Evolutionary conservation across 768 basidiomycete species (phyloP), one percentile per base, ranked within the genome.

Genomic region (Clathrus columnatus): DNA sequence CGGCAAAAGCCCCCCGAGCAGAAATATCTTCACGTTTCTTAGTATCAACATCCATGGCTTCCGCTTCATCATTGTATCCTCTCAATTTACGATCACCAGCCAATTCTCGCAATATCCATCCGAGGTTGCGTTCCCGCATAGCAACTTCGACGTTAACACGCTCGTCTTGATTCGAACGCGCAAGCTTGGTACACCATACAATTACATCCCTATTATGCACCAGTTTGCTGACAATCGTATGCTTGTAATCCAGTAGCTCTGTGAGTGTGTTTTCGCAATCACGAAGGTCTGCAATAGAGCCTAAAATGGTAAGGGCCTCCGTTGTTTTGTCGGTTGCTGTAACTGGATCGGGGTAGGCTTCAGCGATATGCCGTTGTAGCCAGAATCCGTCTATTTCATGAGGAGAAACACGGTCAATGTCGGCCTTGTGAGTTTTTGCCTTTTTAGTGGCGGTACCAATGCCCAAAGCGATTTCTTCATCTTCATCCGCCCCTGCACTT

Each of bases 151-250:
- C 81, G 64, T 97, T 91, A 43, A 94, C 82, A 46, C 87, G 81
- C 67, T 91, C 91, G 45, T 97, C 87, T 0, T 88, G 88, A 62
- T 86, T 83, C 52, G 85, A 87, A 23, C 95, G 82, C 70, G 91
- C 88, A 49, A 97, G 79, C 70, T 94, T 94, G 47, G 96, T 99
- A 63, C 92, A 96, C 96, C 96, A 99, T 0, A 97, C 92, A 48
- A 98, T 76, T 56, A 91, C 87, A 50, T 99, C 96, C 54, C 94
- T 83, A 73, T 98, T 98, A 70, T 93, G 92, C 66, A 95, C 80
- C 64, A 98, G 87, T 57, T 83, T 86, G 16, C 86, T 85, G 62
- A 90, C 91, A 60, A 93, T 81, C 55, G 91, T 84, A 76, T 93
- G 95, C 65, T 87, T 79, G 71, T 88, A 97, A 50, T 97, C 93